A percentile compares a stretch with the other conserved stretches of the same genome.
These are phyloP conservation scores for Chrysochromulina parva DNA, from an alignment of 78 protist species.

Conservation along the genomic window DNA sequence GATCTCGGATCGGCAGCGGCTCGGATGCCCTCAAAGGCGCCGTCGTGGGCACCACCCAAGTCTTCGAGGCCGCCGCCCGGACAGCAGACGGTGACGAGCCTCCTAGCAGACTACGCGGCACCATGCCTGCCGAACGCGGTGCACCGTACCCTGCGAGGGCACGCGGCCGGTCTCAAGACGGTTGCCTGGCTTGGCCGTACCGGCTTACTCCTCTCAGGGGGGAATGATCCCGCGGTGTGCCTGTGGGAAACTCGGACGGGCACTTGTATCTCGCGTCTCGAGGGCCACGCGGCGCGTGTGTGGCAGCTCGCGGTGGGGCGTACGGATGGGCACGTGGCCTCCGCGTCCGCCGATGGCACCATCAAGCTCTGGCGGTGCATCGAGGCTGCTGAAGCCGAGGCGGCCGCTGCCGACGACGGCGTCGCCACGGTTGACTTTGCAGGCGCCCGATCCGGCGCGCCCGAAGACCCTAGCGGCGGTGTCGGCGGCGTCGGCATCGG, in stretches of 20 bases:
- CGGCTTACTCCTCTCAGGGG: constrained; percentile 51
- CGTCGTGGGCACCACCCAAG: no score
- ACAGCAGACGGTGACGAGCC: neutral
- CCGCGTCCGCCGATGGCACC: neutral
- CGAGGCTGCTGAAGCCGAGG: no score
- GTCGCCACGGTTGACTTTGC: neutral
- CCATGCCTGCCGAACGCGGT: constrained; percentile 73
- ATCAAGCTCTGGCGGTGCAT: neutral
- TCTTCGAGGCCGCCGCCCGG: no score
- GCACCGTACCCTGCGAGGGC: constrained; percentile 53
- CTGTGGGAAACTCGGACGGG: neutral
- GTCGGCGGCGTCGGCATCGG: no score
- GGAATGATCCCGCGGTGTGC: constrained; percentile 60
- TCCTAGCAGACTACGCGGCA: constrained; percentile 70
- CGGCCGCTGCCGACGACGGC: neutral
- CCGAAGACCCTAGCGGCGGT: no score
- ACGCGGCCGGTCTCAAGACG: constrained; percentile 74
- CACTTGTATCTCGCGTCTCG: neutral
- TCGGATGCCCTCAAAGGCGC: no score
- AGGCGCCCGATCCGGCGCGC: no score
- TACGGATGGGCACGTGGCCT: neutral
- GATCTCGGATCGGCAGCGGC: no score
- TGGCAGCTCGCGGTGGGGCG: neutral
- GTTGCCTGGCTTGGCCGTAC: constrained; percentile 62
- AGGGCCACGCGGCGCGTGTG: neutral